Evolutionary conservation across 169 alveolate species (phyloP), one percentile per base, ranked within the genome.

Genomic region (Plasmodium berghei): DNA sequence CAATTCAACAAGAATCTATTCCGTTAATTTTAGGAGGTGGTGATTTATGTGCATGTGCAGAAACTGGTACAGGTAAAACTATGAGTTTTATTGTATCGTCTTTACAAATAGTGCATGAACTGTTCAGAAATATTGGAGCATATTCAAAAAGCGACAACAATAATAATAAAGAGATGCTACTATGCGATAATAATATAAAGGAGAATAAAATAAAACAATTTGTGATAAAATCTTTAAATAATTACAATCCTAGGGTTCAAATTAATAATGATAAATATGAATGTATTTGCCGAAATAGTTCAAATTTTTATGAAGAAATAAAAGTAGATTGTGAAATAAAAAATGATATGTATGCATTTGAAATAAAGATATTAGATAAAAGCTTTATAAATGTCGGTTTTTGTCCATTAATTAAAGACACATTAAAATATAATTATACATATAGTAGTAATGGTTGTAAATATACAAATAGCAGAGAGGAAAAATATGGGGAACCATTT

Each of bases 1-100:
- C 95, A 40, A 95, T 95, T 46, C 97, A 95, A 28, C 96, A 92
- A 66, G 94, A 94, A 24, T 96, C 97, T 16, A 89, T 95, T 55
- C 97, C 97, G 8, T 88, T 95, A 52, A 95, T 94, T 46, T 66
- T 80, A 66, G 90, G 90, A 6, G 90, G 90, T 22, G 90, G 77
- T 14, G 90, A 80, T 80, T 70, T 80, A 54, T 80, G 90, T 40
- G 90, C 90, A 18, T 80, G 73, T 66, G 90, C 90, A n/a, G 90
- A 80, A 67, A 80, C 90, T 10, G 90, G 90, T 3, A 80, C 90
- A 80, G 90, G 90, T 6, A 80, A 80, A 56, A 80, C 90, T 9
- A 40, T 80, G 59, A 80, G 90, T 66, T 80, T 80, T 18, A 80
- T 80, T 52, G 34, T 80, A 9, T 80, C 90, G 10, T 80, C 90